Percentiles rank a stretch among this genome's conserved stretches.
These are phyloP conservation scores for Nemania bipapillata DNA, from an alignment of 2,329 filamentous ascomycete species.

Conservation along the genomic window DNA sequence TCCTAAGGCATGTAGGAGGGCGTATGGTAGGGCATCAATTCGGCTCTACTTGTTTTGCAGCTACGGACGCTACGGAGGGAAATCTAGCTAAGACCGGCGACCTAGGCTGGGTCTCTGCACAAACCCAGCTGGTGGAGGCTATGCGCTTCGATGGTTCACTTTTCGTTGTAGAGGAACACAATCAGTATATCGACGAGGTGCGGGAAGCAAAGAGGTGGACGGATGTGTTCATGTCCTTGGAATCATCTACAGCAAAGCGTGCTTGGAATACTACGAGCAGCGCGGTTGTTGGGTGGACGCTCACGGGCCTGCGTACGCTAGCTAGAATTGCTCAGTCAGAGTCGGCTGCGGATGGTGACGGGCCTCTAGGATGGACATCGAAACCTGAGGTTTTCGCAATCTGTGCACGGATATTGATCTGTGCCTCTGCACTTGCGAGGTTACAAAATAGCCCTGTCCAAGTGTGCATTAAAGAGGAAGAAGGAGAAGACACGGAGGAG, in stretches of 20 bases:
- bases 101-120: slow-evolving; percentile 46
- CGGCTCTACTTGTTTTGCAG: slow-evolving; percentile 32
- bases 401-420: slow-evolving; percentile 60
- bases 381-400: slow-evolving; percentile 74
- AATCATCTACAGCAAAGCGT: background rate
- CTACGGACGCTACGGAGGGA: slow-evolving; percentile 26
- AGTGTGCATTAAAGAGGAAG: slow-evolving; percentile 1
- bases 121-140: slow-evolving; percentile 57
- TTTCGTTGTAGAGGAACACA: slow-evolving; percentile 91
- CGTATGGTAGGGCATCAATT: slow-evolving; percentile 56
- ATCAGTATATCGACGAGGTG: slow-evolving; percentile 88
- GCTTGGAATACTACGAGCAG: slow-evolving; percentile 38
- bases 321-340: slow-evolving; percentile 43
- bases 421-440: slow-evolving; percentile 52
- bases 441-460: background rate
- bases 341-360: slow-evolving; percentile 59
- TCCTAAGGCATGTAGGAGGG: slow-evolving; percentile 55
- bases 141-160: slow-evolving; percentile 72
- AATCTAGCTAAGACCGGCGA: slow-evolving; percentile 20
- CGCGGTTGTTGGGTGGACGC: slow-evolving; percentile 60
- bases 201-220: slow-evolving; percentile 78
- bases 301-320: slow-evolving; percentile 61
- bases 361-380: slow-evolving; percentile 77
- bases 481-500: background rate
- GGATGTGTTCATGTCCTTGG: slow-evolving; percentile 55